These are phyloP conservation scores for Sclerotinia borealis DNA, from an alignment of 2,329 filamentous ascomycete genomes.

Conservation along the genomic window DNA sequence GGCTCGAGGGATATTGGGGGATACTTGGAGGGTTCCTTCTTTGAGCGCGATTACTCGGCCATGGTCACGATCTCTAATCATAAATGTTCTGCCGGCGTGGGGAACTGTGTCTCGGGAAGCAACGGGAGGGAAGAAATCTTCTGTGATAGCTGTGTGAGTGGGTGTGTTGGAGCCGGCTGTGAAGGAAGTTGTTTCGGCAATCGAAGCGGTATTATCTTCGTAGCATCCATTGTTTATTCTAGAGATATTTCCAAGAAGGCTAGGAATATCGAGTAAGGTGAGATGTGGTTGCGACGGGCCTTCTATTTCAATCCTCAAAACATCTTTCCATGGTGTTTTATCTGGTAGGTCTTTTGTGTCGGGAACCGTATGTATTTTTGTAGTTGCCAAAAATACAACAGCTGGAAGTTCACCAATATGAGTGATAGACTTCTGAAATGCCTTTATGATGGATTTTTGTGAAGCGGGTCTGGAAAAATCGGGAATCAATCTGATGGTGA, in stretches of 20 bases:
- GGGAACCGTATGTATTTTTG: neutral
- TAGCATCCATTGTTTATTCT: neutral
- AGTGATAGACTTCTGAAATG: neutral
- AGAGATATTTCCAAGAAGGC: neutral
- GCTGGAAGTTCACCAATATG: neutral
- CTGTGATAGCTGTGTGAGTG: neutral
- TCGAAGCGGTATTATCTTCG: neutral
- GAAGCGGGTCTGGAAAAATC: neutral
- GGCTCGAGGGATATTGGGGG: neutral
- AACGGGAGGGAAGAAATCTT: neutral
- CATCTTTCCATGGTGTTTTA: conserved; percentile 1
- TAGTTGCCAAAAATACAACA: neutral
- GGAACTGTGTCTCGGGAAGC: neutral
- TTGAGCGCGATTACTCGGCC: neutral
- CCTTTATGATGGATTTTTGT: neutral
- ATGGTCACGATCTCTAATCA: neutral
- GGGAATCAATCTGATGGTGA: conserved; percentile 5
- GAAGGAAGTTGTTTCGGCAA: neutral
- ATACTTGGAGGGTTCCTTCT: neutral
- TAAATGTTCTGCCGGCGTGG: neutral
- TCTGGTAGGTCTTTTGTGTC: neutral
- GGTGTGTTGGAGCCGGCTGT: neutral
- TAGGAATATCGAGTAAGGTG: conserved; percentile 9
- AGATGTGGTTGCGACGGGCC: conserved; percentile 3
- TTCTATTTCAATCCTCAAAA: conserved; percentile 7